A percentile compares a stretch with the other conserved stretches of the same genome.
phyloP scores from a whole-genome alignment of 306 rosid genomes.

The Luffa aegyptiaca region DNA sequence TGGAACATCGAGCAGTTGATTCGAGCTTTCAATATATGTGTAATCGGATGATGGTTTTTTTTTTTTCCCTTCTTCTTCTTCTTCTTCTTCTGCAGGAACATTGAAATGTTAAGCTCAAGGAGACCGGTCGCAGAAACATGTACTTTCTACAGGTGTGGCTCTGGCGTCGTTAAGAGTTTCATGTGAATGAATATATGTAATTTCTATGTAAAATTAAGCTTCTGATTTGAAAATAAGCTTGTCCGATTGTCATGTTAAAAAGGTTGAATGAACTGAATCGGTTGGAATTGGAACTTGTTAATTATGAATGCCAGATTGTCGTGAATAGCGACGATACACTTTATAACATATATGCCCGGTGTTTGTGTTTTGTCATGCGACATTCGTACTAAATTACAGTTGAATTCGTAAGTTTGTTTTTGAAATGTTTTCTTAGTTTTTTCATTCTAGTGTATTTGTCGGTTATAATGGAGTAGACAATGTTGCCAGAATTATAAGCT shows the following conservation, averaged over 20 bases:
- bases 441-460: background rate
- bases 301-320: no score
- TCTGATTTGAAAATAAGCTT: no score
- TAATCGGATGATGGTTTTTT: background rate
- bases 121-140: conserved; percentile 92
- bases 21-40: background rate
- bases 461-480: background rate
- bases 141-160: conserved; percentile 80
- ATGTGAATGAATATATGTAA: background rate
- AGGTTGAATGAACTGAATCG: background rate
- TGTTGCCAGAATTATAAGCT: background rate
- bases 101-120: conserved; percentile 84
- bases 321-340: no score
- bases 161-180: background rate
- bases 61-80: no score
- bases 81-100: conserved; percentile 58
- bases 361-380: background rate
- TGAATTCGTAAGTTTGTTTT: background rate
- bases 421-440: background rate
- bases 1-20: background rate
- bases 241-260: no score
- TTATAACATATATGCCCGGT: background rate
- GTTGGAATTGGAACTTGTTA: background rate
- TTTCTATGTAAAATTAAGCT: no score
- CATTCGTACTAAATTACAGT: background rate